Base-by-base conservation (phyloP, 306 rosid genomes). In the Vachellia pachyceras region DNA sequence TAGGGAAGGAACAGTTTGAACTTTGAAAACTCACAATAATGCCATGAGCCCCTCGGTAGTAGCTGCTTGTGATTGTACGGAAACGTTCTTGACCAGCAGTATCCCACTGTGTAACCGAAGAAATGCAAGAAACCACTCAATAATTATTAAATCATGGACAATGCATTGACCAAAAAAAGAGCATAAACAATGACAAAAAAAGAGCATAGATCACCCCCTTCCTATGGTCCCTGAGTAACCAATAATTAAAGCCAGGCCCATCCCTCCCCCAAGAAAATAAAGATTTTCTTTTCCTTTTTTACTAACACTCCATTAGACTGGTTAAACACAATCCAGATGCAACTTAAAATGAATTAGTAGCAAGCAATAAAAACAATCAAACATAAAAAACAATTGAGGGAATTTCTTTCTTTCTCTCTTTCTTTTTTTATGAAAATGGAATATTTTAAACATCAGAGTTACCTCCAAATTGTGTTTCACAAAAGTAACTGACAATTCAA, bases 51-150 rank as follows among this genome's bases (percentile, higher is more conserved):
- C 99, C 99, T 41, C 99, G 99, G 84, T 96, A 96, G 94, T 96
- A 96, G 89, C 99, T 96, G 89, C 99, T 96, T 52, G 99, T 95
- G 84, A 95, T 95, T 58, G 99, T 95, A 77, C 98, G 93, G 71
- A 95, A 95, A 82, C 99, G 99, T 83, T 95, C 99, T 86, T 95
- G 99, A 29, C 99, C 99, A 84, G 99, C 99, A 41, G 99, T 95
- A 87, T 95, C 99, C 99, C 99, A 95, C 99, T 96, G 85, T 84
- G 81, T 20, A 55, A 68, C 79, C 72, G 76, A 36, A 82, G 69
- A 78, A 75, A 55, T 54, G 68, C 55, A 82, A 20, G 39, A 75
- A 80, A 58, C 61, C 45, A 60, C 69, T 86, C 36, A 85, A 73
- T 71, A 79, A 75, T 82, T 1, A 52, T 45, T 45, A 45, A 12